Conservation (phyloP, 2,329 filamentous ascomycete genomes). For the Cercospora sojina region DNA sequence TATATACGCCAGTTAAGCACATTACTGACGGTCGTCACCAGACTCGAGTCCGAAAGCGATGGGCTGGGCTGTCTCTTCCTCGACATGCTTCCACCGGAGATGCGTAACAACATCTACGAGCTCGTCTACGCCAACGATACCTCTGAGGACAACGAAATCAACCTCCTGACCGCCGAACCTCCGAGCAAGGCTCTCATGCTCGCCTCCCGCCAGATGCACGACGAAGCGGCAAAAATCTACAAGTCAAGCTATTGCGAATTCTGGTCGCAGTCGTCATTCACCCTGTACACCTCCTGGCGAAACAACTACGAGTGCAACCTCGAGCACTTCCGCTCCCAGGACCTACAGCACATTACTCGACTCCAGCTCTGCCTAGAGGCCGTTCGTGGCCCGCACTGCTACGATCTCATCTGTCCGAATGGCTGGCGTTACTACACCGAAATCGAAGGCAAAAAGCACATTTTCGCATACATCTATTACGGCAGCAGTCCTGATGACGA, state of each 20-base stretch:
- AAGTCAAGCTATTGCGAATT: neutral
- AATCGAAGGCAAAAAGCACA: too few species aligned
- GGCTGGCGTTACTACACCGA: too few species aligned
- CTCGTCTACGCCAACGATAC: constrained; percentile 2
- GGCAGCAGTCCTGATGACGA: too few species aligned
- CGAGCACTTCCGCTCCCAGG: neutral
- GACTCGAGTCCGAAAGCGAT: neutral
- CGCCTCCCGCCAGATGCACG: neutral
- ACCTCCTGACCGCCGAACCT: neutral
- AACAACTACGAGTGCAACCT: neutral
- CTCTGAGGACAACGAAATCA: neutral
- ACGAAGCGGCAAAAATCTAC: neutral
- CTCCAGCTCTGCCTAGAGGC: neutral
- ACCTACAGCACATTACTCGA: neutral
- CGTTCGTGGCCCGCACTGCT: too few species aligned
- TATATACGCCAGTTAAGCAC: too few species aligned
- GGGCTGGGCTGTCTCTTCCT: neutral
- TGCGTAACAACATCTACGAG: constrained; percentile 12
- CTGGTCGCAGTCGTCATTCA: neutral
- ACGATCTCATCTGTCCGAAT: too few species aligned
- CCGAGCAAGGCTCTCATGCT: neutral
- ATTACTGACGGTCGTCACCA: neutral
- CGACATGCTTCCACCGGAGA: neutral
- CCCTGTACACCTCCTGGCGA: neutral
- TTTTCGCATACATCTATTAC: too few species aligned